Evolutionary conservation across 345 rosid genomes (phyloP), one percentile per base, ranked within the genome.

Genomic region (Sonneratia alba): DNA sequence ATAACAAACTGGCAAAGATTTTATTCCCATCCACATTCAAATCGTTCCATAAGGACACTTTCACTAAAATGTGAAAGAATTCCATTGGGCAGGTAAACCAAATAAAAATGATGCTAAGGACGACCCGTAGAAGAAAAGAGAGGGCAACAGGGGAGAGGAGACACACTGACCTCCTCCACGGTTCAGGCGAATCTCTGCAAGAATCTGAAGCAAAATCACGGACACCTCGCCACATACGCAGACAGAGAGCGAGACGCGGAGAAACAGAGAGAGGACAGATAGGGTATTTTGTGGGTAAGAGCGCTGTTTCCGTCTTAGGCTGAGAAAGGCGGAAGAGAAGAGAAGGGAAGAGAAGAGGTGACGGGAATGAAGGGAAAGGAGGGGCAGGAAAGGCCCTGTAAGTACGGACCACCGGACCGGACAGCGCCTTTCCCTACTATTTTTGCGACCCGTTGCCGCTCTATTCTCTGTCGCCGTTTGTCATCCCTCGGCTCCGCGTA

Each of bases 351-450:
- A 49, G 53, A 27, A 53, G 36, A 38, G 63, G 37, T 27, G 75
- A 24, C 32, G 59, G 37, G 73, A 72, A 80, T 71, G 72, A 84
- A 32, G 81, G 83, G 68, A 74, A 84, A 55, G 66, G 49, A 22
- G 77, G 80, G 61, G 34, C 79, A 74, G 45, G 42, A 79, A 64
- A 69, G 75, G 36, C 65, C 53, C 67, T 61, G 77, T 70, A 55
- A 67, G 18, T 40, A n/a, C 18, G 69, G 69, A 43, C 69, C 69
- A 67, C 48, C 69, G 69, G 47, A 66, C 10, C 24, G 43, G 34
- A 18, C 4, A 15, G 69, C 48, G 69, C 69, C 69, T 67, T 45
- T 37, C 15, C 32, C 34, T 38, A 8, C 16, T n/a, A 66, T 10
- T 40, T 16, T 66, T 36, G n/a, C 47, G 24, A 36, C 24, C 45